phyloP scores from a whole-genome alignment of 192 early-diverging fungal genomes.

The Anaeromyces robustus region DNA sequence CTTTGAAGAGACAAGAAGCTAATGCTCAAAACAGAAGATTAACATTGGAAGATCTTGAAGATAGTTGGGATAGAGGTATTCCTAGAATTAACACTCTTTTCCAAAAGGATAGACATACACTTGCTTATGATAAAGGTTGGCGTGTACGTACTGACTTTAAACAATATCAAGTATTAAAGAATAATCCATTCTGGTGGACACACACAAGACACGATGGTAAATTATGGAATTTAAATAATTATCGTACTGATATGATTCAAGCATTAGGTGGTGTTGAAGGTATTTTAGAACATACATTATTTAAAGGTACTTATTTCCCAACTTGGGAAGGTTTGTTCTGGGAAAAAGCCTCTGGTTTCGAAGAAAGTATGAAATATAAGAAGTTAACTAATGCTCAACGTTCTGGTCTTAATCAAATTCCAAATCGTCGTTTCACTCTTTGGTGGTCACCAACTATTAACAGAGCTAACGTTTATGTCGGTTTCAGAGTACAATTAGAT shows the following conservation, averaged over 20 bases:
- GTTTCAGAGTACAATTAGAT: conserved; percentile 99
- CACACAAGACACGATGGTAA: conserved; percentile 24
- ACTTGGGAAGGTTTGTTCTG: conserved; percentile 99
- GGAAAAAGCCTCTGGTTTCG: conserved; percentile 47
- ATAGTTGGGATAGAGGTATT: conserved; percentile 97
- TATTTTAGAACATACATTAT: conserved; percentile 95
- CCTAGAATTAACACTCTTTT: conserved; percentile 97
- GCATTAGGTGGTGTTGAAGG: conserved; percentile 96
- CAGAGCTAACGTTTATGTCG: conserved; percentile 94
- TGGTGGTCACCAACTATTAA: conserved; percentile 99
- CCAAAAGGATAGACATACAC: conserved; percentile 94
- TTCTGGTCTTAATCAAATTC: conserved; percentile 96
- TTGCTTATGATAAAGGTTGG: conserved; percentile 99
- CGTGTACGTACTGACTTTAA: conserved; percentile 92
- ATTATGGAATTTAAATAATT: conserved; percentile 65
- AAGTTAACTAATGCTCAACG: conserved; percentile 98
- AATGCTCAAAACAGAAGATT: conserved; percentile 90
- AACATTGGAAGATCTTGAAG: conserved; percentile 97
- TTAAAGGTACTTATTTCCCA: conserved; percentile 95
- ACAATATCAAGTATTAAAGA: conserved; percentile 89
- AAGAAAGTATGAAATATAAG: conserved; percentile 50
- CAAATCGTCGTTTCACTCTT: conserved; percentile 96
- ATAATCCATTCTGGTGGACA: conserved; percentile 96
- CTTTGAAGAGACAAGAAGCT: conserved; percentile 90
- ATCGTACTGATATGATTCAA: conserved; percentile 98